These are phyloP conservation scores for Lepidium campestre DNA, from an alignment of 441 rosid genomes.

Conservation along the genomic window DNA sequence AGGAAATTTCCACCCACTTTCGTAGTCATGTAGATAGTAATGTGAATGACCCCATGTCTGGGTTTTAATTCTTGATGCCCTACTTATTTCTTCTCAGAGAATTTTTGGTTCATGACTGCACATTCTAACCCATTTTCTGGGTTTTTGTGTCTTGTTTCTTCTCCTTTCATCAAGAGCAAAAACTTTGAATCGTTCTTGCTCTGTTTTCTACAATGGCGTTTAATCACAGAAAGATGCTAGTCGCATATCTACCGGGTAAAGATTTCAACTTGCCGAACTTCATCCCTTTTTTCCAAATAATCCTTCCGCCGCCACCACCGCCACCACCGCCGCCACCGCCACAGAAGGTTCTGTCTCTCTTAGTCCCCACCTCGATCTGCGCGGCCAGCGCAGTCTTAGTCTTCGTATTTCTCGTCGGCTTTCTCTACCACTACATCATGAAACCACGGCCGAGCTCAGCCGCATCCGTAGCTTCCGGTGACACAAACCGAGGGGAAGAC, in stretches of 20 bases:
- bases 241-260: not conserved
- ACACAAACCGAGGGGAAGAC: not conserved
- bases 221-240: not conserved
- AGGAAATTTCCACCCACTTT: conserved; percentile 19
- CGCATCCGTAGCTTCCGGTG: not conserved
- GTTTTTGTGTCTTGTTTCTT: not conserved
- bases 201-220: conserved; percentile 24
- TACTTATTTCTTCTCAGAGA: not conserved
- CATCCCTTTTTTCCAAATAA: not conserved
- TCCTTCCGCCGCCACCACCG: not conserved
- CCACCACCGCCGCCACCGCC: not conserved
- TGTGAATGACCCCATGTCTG: not conserved
- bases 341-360: not conserved
- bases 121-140: conserved; percentile 7
- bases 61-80: not conserved
- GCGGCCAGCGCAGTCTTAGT: conserved; percentile 22
- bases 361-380: conserved; percentile 6
- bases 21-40: conserved; percentile 1
- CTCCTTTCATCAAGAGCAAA: not conserved
- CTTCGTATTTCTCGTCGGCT: conserved; percentile 9
- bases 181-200: not conserved
- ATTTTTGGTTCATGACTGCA: conserved; percentile 5
- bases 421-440: conserved; percentile 6
- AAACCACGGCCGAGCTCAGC: not conserved
- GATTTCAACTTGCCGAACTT: not conserved